Base-by-base conservation (phyloP, 106 monocot species). In the Apostasia ramifera region DNA sequence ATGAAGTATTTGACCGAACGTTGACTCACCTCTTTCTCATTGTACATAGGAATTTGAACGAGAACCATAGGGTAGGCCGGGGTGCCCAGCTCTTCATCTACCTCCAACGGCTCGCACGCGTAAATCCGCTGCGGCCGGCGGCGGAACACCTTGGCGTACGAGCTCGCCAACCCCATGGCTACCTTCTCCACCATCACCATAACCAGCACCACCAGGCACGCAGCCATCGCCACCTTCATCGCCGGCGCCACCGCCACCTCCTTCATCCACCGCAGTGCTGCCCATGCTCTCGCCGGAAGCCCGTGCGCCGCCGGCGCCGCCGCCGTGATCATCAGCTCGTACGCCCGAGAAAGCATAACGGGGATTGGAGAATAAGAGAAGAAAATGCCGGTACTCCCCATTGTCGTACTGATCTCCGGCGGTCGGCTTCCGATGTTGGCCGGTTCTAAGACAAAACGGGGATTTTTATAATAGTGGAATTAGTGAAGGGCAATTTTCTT, bases 11-110 rank as follows among this genome's bases (percentile, higher is more conserved):
- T 12, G 39, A 48, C 42, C 13, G 42, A 2, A 44, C 2, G 40
- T 0, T 6, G 11, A 49, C 9, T 8, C 26, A 80, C 84, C 84
- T 84, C 80, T 55, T 67, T 77, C 55, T 84, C 84, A 47, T 84
- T 84, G 66, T 67, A 80, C 84, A 84, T 84, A 42, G 84, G 84
- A 14, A 84, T 73, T 42, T 84, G 84, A 15, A 84, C 80, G 4
- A 84, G 71, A 13, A 84, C 80, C 84, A 84, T 77, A 2, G 84
- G 80, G 41, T 42, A 80, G 2, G 68, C 63, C 7, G 42, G 38
- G 7, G 43, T 55, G 2, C 83, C 83, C 1, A 53, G 9, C 73
- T 83, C 83, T 40, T 15, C 63, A 59, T 83, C 75, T 11, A 11
- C 57, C 15, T 40, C 41, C 3, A 83, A 61, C 2, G 79, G 68